Percentiles rank a stretch among this genome's conserved stretches.
phyloP scores from a whole-genome alignment of 257 asterid genomes.

The Nicotiana attenuata region DNA sequence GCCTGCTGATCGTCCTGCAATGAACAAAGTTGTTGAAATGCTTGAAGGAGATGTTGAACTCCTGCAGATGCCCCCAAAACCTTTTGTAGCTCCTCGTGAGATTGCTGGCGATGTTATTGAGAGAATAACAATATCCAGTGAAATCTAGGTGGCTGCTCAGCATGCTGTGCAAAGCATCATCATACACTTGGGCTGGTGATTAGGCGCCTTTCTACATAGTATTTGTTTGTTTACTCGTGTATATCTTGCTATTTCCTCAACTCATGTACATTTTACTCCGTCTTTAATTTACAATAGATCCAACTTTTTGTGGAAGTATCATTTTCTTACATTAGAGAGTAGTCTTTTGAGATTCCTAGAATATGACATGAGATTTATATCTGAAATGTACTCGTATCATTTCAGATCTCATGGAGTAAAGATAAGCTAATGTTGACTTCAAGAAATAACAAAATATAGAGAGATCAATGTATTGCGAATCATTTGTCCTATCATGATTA shows the following conservation, averaged over 20 bases:
- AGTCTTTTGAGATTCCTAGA: too few species aligned
- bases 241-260: too few species aligned
- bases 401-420: neutral
- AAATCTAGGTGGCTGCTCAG: neutral
- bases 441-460: too few species aligned
- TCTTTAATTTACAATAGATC: too few species aligned
- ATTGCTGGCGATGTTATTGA: neutral
- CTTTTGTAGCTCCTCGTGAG: slow-evolving; percentile 15
- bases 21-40: slow-evolving; percentile 43
- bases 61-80: slow-evolving; percentile 41
- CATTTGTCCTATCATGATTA: neutral
- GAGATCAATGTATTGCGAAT: neutral
- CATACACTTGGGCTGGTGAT: too few species aligned
- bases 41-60: slow-evolving; percentile 31
- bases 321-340: too few species aligned
- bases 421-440: neutral
- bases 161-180: neutral
- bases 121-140: neutral
- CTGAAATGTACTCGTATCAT: neutral
- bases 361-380: neutral
- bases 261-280: too few species aligned
- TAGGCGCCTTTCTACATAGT: too few species aligned
- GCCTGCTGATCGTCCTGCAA: slow-evolving; percentile 46
- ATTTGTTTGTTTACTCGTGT: too few species aligned
- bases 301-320: too few species aligned